Base-by-base conservation (phyloP, 176 grass and related monocot genomes). In the Dendrocalamus sinicus region DNA sequence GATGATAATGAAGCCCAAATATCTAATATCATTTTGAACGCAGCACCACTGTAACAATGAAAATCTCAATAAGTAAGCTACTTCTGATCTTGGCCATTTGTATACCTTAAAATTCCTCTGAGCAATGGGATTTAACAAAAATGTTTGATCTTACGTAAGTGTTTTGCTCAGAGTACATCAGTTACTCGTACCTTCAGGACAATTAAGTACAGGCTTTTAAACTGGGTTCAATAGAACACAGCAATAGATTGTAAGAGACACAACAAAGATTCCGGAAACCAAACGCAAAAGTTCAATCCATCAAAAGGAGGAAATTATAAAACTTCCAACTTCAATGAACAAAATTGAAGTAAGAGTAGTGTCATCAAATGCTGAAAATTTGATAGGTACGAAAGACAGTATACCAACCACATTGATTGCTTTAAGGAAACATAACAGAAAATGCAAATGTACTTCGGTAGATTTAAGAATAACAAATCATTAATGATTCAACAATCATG, bases 391-490 rank as follows among this genome's bases (percentile, higher is more conserved):
- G 23, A 68, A 68, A 67, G 63, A 39, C 4, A 0, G 15, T 23
- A 69, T 15, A 11, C 1, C 64, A 69, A 68, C 28, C 17, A 40
- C 63, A 53, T 50, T 24, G 12, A 81, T 3, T 9, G 20, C 30
- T 68, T 80, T n/a, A 17, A 12, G 11, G 67, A 15, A 81, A 40
- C 19, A 39, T 66, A 22, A 51, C 44, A 51, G 17, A 14, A 81
- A 81, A 70, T 70, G 80, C 35, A 12, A 20, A 24, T 69, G 4
- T 69, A 26, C 37, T 46, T 71, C 1, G 0, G 16, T 11, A 9
- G 6, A 82, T 82, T 22, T 43, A 82, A 70, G n/a, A 82, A 65
- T 79, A 19, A 63, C 10, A 46, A 8, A 10, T 22, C 12, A 66
- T 52, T 67, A 37, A 37, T 37, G 44, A 68, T 67, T 11, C 1